Evolutionary conservation across 768 basidiomycete species (phyloP), one percentile per base, ranked within the genome.

Genomic region (Amanita inopinata): DNA sequence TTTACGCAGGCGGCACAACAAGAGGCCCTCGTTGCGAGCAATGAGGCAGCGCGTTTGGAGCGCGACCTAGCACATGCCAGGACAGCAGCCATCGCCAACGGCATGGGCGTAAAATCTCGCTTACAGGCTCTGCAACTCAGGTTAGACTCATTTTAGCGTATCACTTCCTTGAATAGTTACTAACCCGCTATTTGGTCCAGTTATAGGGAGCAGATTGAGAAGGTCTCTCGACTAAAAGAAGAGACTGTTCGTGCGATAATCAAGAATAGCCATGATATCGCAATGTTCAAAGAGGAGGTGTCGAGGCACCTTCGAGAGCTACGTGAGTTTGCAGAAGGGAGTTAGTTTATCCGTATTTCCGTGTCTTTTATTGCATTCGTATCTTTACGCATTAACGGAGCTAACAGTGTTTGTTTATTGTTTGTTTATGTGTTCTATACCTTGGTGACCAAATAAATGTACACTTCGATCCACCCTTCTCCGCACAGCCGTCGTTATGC

Each of bases 261-360:
- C 45, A 89, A 87, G 68, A 87, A 80, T 58, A 83, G 82, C 52
- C 83, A 82, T 48, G 87, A 89, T 48, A 84, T 88, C 25, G 82
- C 78, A 11, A 70, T 77, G 53, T 88, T 89, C 67, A 87, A 87
- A 60, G 75, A 81, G 41, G 81, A 82, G 46, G 76, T 87, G 9
- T 83, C 84, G 32, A 72, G 73, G 41, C 77, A 80, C 52, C 68
- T 90, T 20, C 69, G 73, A 51, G 73, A 81, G 49, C 64, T 88
- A 28, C 73, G 75, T 52, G 76, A 78, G 44, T 81, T 81, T 54
- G 78, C 81, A 3, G 83, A 67, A 24, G 18, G 34, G 8, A 34
- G 23, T n/a, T 44, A 31, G 14, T 24, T 12, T 14, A 1, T 14
- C 1, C 11, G 0, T 27, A 31, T 11, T 25, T 11, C 5, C 17